Percentiles rank a stretch among this genome's conserved stretches.
Evolutionary conservation across 768 basidiomycete species (phyloP).

Genomic region (Tubosaeta brunneosetosa): DNA sequence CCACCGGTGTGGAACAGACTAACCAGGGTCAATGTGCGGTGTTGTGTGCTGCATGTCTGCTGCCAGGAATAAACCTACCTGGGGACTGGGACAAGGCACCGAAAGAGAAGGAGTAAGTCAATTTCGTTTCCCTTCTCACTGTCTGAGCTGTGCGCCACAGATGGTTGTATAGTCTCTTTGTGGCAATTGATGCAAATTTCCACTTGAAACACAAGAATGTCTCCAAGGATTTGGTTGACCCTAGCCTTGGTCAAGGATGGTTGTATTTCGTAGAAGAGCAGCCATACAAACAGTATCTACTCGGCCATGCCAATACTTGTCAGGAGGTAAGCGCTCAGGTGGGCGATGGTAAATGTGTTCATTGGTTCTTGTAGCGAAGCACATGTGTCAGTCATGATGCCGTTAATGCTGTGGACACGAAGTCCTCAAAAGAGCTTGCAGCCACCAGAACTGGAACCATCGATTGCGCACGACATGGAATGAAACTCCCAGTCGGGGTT

Average conservation of each 20-base stretch:
- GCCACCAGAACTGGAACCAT: too few species aligned
- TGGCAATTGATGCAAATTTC: conserved; percentile 30
- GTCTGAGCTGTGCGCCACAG: neutral
- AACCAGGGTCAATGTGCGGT: neutral
- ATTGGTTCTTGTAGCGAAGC: too few species aligned
- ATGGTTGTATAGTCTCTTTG: conserved; percentile 17
- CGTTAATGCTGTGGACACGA: too few species aligned
- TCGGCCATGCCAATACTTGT: neutral
- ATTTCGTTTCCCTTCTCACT: too few species aligned
- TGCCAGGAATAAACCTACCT: neutral
- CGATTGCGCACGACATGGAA: too few species aligned
- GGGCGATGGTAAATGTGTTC: too few species aligned
- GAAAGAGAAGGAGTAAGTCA: neutral
- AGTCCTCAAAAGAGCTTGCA: too few species aligned
- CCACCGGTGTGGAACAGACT: accelerated
- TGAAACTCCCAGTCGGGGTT: too few species aligned
- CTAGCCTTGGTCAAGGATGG: conserved; percentile 18
- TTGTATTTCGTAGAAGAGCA: conserved; percentile 25
- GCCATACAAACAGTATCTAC: conserved; percentile 16
- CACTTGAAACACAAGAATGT: conserved; percentile 18
- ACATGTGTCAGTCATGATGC: too few species aligned
- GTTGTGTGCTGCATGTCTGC: neutral
- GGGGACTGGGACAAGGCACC: neutral
- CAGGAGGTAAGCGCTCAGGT: neutral
- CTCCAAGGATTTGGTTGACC: conserved; percentile 11